phyloP scores from a whole-genome alignment of 2,329 filamentous ascomycete genomes.

The Aspergillus sergii region DNA sequence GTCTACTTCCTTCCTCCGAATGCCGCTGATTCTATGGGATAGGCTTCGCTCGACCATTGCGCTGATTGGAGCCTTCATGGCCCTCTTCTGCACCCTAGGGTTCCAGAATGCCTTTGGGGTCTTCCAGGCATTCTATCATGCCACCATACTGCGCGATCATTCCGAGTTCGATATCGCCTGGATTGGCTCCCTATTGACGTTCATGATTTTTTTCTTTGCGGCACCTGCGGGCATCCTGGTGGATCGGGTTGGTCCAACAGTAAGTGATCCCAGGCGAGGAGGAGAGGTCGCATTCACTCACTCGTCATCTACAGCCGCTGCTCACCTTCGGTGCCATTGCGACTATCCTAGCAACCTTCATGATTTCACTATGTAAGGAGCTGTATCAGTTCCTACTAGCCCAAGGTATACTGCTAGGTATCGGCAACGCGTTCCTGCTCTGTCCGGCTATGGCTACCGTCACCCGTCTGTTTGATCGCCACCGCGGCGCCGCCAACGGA shows the following conservation, averaged over 20 bases:
- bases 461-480: not conserved
- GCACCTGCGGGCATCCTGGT: not conserved
- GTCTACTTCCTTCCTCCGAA: too few relatives aligned
- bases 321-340: not conserved
- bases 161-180: not conserved
- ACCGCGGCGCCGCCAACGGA: not conserved
- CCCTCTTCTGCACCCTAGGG: not conserved
- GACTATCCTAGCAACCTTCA: not conserved
- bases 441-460: constrained; percentile 1
- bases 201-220: not conserved
- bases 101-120: not conserved
- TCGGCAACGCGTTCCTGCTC: not conserved
- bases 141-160: not conserved
- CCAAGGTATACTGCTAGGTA: not conserved
- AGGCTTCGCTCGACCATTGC: too few relatives aligned
- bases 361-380: not conserved
- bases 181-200: not conserved
- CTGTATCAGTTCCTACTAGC: not conserved
- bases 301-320: not conserved
- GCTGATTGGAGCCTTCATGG: not conserved
- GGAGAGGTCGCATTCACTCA: too few relatives aligned
- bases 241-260: not conserved
- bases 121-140: not conserved
- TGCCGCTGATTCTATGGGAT: too few relatives aligned
- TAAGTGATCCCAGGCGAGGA: not conserved